phyloP scores from a whole-genome alignment of 768 basidiomycete genomes.

The Russula olivacea region DNA sequence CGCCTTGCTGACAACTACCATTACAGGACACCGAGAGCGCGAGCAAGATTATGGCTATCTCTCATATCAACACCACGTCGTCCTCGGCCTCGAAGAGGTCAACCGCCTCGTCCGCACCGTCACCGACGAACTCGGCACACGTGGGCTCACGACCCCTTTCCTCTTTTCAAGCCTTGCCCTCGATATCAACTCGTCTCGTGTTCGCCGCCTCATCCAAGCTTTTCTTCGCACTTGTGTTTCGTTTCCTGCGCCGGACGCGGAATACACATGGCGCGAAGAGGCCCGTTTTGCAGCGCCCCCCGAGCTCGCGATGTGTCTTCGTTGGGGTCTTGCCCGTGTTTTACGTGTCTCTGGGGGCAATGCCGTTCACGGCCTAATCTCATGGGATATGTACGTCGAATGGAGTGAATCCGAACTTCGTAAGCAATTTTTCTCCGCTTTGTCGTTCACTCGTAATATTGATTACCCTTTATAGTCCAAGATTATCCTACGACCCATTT shows the following conservation, averaged over 20 bases:
- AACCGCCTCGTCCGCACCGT: conserved; percentile 65
- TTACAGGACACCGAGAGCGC: conserved; percentile 24
- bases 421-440: conserved; percentile 35
- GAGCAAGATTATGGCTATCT: conserved; percentile 65
- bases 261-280: conserved; percentile 68
- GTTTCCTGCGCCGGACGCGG: conserved; percentile 36
- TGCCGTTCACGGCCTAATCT: conserved; percentile 76
- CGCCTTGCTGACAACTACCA: conserved; percentile 6
- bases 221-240: conserved; percentile 62
- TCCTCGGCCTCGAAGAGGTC: conserved; percentile 70
- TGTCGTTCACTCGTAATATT: background rate
- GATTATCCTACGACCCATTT: conserved; percentile 72
- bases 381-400: conserved; percentile 76
- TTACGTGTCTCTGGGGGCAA: conserved; percentile 62
- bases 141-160: conserved; percentile 81
- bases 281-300: conserved; percentile 78
- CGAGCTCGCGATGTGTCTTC: conserved; percentile 84
- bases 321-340: conserved; percentile 86
- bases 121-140: conserved; percentile 59
- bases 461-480: conserved; percentile 37
- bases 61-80: conserved; percentile 63
- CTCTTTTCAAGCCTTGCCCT: conserved; percentile 87
- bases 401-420: conserved; percentile 83
- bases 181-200: conserved; percentile 69
- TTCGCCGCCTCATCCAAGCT: conserved; percentile 69